phyloP scores from a whole-genome alignment of 768 basidiomycete genomes.

The Ramaria sp. region DNA sequence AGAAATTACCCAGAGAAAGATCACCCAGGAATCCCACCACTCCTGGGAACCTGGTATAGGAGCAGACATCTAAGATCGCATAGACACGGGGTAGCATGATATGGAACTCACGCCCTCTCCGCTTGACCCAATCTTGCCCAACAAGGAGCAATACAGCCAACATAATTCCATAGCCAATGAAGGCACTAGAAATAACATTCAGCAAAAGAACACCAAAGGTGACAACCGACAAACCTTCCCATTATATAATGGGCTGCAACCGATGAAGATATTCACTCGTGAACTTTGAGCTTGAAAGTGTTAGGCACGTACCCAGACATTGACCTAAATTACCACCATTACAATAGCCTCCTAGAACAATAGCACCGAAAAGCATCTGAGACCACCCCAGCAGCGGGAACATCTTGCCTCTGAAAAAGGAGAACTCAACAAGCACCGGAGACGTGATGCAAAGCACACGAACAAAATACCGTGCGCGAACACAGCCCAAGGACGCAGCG shows the following conservation, averaged over 20 bases:
- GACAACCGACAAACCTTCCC: constrained; percentile 4
- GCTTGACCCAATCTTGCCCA: constrained; percentile 68
- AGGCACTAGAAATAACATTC: constrained; percentile 45
- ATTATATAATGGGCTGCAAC: constrained; percentile 10
- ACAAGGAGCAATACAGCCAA: constrained; percentile 69
- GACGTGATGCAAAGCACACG: neutral
- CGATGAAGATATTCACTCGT: neutral
- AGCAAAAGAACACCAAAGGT: constrained; percentile 24
- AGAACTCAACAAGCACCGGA: neutral
- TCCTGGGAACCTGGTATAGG: constrained; percentile 35
- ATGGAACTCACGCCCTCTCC: constrained; percentile 44
- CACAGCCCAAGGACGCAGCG: constrained; percentile 62
- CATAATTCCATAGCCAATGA: constrained; percentile 78
- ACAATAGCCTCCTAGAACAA: constrained; percentile 69
- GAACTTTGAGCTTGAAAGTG: constrained; percentile 11
- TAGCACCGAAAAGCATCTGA: constrained; percentile 81
- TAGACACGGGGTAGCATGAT: neutral
- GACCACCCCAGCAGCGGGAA: constrained; percentile 84
- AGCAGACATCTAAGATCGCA: neutral
- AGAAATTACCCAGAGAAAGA: constrained; percentile 41
- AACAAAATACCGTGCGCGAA: constrained; percentile 55
- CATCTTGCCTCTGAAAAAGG: constrained; percentile 38
- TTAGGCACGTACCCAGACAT: constrained; percentile 46
- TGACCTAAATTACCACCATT: constrained; percentile 68
- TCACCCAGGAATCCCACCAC: constrained; percentile 74